Conservation (phyloP, 805 yeast species). For the Kregervanrija delftensis region DNA sequence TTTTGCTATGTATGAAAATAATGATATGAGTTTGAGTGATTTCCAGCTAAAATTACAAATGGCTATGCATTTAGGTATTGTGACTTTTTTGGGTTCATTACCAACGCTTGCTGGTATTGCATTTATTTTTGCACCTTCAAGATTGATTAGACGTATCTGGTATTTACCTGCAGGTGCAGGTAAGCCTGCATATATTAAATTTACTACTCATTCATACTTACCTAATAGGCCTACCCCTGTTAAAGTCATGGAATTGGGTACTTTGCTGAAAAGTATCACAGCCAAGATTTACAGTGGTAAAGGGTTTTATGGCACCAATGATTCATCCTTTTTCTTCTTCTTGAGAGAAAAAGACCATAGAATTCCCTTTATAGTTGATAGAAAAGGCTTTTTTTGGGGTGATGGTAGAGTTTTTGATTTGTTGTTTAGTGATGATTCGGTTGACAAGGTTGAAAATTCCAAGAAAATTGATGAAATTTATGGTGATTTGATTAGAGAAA, state of each 20-base stretch:
- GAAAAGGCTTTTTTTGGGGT: conserved; percentile 90
- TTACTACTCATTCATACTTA: conserved; percentile 67
- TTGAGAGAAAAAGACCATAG: conserved; percentile 50
- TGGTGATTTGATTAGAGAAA: conserved; percentile 34
- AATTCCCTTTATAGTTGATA: conserved; percentile 71
- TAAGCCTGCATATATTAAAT: conserved; percentile 37
- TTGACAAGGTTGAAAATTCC: conserved; percentile 64
- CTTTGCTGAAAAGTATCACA: conserved; percentile 47
- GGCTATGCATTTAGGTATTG: conserved; percentile 24
- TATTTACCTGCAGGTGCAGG: conserved; percentile 36
- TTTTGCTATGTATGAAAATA: conserved; percentile 20
- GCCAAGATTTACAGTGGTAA: conserved; percentile 80
- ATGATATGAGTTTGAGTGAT: conserved; percentile 24
- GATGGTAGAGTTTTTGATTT: conserved; percentile 82
- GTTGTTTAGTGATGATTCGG: conserved; percentile 70
- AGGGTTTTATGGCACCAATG: conserved; percentile 81
- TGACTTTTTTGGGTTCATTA: conserved; percentile 32
- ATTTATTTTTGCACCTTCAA: conserved; percentile 53
- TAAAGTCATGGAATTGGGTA: conserved; percentile 53
- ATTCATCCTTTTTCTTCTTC: conserved; percentile 67
- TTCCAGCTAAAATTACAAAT: conserved; percentile 20
- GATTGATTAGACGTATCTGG: conserved; percentile 71
- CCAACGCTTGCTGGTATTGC: conserved; percentile 35
- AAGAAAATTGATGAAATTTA: conserved; percentile 25
- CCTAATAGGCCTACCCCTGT: conserved; percentile 78